These are phyloP conservation scores for Quercus lobata DNA, from an alignment of 331 rosid species.

Conservation along the genomic window DNA sequence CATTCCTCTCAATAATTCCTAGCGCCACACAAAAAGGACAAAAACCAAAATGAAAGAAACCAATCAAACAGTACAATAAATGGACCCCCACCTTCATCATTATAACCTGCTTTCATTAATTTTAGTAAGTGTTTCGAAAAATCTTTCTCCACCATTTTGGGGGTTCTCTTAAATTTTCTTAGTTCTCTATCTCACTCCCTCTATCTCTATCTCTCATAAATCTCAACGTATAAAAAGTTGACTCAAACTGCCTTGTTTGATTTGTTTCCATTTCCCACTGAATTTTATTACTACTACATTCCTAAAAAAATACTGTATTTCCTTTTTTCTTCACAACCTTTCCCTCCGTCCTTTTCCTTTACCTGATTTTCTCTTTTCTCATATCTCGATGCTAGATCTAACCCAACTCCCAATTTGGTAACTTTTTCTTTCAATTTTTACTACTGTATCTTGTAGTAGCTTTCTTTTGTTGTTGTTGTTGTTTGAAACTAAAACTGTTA, in stretches of 20 bases:
- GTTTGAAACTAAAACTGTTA: background rate
- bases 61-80: background rate
- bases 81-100: background rate
- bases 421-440: background rate
- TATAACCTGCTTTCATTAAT: too few relatives aligned
- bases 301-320: background rate
- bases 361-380: background rate
- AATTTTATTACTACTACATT: background rate
- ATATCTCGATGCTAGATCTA: conserved; percentile 31
- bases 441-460: too few relatives aligned
- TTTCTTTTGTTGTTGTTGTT: background rate
- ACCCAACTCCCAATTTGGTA: conserved; percentile 17
- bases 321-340: background rate
- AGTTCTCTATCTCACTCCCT: background rate
- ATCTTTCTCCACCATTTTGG: conserved; percentile 14
- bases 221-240: background rate
- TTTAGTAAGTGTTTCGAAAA: background rate
- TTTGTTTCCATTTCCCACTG: too few relatives aligned
- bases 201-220: too few relatives aligned
- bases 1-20: too few relatives aligned
- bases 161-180: background rate
- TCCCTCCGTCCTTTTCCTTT: background rate
- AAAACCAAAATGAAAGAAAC: background rate
- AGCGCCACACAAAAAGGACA: background rate
- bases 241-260: background rate